Conservation (phyloP, 2,329 filamentous ascomycete species). For the Sporothrix globosa region DNA sequence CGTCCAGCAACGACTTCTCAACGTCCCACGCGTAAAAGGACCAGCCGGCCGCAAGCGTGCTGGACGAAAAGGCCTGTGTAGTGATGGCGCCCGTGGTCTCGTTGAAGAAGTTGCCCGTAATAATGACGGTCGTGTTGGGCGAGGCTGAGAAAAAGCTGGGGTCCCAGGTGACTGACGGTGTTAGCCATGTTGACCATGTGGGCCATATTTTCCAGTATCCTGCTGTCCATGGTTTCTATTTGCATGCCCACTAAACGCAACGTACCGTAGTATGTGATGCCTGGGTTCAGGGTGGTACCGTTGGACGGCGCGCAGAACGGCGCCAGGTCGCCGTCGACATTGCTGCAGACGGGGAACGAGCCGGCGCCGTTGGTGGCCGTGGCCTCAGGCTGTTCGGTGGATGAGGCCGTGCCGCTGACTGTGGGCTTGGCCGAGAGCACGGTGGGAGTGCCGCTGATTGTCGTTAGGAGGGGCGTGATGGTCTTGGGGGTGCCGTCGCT, state of each 20-base stretch:
- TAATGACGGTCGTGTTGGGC: conserved; percentile 45
- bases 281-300: conserved; percentile 51
- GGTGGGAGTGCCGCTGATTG: conserved; percentile 52
- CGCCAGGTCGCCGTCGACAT: conserved; percentile 50
- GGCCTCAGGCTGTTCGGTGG: conserved; percentile 50
- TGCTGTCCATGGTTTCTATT: background rate
- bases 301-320: conserved; percentile 57
- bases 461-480: conserved; percentile 54
- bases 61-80: conserved; percentile 43
- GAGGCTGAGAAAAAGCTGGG: conserved; percentile 53
- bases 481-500: conserved; percentile 53
- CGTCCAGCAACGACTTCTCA: conserved; percentile 45
- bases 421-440: conserved; percentile 45
- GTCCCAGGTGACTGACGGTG: conserved; percentile 59
- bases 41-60: conserved; percentile 47
- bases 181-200: background rate
- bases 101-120: conserved; percentile 49
- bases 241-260: background rate
- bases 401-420: conserved; percentile 44
- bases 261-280: conserved; percentile 57
- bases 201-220: background rate
- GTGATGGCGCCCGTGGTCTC: conserved; percentile 41
- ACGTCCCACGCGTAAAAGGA: conserved; percentile 56
- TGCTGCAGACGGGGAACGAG: conserved; percentile 56
- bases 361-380: conserved; percentile 51